Percentiles rank a stretch among this genome's conserved stretches.
Conservation (phyloP, 306 rosid species). For the Sicyos edulis region DNA sequence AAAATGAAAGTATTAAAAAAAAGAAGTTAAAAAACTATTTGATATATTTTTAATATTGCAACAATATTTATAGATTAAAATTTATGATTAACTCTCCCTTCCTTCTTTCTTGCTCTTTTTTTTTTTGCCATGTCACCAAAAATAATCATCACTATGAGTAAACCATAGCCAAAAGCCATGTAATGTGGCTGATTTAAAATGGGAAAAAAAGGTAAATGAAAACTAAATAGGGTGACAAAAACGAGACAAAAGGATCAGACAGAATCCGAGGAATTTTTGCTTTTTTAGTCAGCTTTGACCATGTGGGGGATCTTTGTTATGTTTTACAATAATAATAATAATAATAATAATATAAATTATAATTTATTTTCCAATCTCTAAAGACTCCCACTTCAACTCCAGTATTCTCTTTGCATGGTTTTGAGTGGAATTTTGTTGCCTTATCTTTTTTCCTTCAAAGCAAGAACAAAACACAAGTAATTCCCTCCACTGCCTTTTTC, state of each 20-base stretch:
- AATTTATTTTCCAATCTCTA: neutral
- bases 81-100: neutral
- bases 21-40: no score
- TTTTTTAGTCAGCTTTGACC: conserved; percentile 19
- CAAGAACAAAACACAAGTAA: conserved; percentile 6
- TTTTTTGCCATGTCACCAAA: neutral
- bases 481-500: neutral
- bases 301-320: neutral
- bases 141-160: neutral
- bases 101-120: neutral
- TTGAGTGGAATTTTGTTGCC: conserved; percentile 18
- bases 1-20: no score
- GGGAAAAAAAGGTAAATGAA: neutral
- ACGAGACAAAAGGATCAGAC: conserved; percentile 16
- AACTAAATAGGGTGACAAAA: neutral
- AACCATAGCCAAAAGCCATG: neutral
- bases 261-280: conserved; percentile 18
- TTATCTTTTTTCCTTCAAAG: neutral
- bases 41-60: no score
- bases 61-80: no score
- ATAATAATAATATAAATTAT: neutral
- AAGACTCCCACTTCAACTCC: conserved; percentile 17
- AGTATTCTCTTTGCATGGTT: conserved; percentile 20
- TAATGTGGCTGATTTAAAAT: neutral
- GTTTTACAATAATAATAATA: neutral